Percentiles rank a stretch among this genome's conserved stretches.
phyloP scores from a whole-genome alignment of 2,329 filamentous ascomycete genomes.

The Thielaviopsis euricoi region DNA sequence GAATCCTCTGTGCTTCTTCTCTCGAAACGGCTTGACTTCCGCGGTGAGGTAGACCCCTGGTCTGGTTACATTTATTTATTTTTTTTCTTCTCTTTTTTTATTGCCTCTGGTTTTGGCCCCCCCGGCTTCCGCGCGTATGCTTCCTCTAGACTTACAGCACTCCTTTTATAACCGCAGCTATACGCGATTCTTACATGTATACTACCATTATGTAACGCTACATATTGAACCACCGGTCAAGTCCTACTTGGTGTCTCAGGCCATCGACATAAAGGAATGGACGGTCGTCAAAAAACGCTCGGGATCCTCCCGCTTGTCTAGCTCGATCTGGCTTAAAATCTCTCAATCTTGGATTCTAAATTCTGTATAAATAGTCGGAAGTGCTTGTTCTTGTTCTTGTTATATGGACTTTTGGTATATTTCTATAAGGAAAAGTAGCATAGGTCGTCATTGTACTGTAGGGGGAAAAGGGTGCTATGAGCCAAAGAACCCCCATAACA shows the following conservation, averaged over 20 bases:
- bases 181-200: not conserved
- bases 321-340: not conserved
- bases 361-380: too few relatives aligned
- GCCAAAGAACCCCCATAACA: too few relatives aligned
- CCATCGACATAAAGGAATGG: not conserved
- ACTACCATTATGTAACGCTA: not conserved
- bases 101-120: not conserved
- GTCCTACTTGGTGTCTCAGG: not conserved
- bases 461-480: not conserved
- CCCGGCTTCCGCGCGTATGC: not conserved
- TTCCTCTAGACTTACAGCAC: not conserved
- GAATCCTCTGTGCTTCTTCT: not conserved
- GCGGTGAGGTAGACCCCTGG: not conserved
- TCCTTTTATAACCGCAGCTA: not conserved
- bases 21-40: not conserved
- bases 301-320: not conserved
- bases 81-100: not conserved
- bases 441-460: not conserved
- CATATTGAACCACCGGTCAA: not conserved
- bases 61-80: not conserved
- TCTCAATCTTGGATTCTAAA: not conserved
- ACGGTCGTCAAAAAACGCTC: too few relatives aligned
- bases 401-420: not conserved
- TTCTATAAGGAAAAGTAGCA: not conserved
- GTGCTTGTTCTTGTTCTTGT: not conserved